Base-by-base conservation (phyloP, 225 moss, liverwort and hornwort species). In the Lunularia cruciata region DNA sequence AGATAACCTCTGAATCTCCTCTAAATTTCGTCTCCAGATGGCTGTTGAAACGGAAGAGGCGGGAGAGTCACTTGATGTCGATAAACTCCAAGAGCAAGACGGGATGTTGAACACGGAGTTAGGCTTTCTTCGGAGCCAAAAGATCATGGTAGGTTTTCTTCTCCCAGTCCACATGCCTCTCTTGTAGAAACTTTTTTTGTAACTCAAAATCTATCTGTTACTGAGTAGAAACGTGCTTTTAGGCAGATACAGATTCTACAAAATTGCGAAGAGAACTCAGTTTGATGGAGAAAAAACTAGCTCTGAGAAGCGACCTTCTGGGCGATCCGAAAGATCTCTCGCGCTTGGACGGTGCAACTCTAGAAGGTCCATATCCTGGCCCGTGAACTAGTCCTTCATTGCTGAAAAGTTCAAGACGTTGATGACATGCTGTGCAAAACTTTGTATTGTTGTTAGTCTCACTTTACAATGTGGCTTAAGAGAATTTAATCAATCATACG, bases 191-290 rank as follows among this genome's bases (percentile, higher is more conserved):
- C 42, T n/a, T n/a, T n/a, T n/a, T n/a, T n/a, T n/a, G n/a, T n/a
- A n/a, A n/a, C n/a, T n/a, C n/a, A n/a, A n/a, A n/a, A 53, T 53
- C 23, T 71, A 13, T 23, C 25, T 10, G 49, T 8, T 34, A 13
- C 12, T 36, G 18, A 60, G 19, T 5, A 11, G 6, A 51, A 34
- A 9, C 19, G 25, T 48, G 33, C 52, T 5, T 47, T 63, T 73
- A 78, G 78, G 79, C 74, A n/a, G 57, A 75, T 25, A 74, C 60
- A 31, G 60, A 75, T n/a, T 34, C 51, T 28, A 43, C 66, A 36
- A 66, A 60, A 60, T 55, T 55, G 60, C 66, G 75, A 30, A 71
- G 71, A 61, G 71, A 71, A 70, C 52, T 79, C 19, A 30, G 30
- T 38, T 42, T 30, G 20, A 22, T 74, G 5, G 75, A 66, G 47